Evolutionary conservation across 2,329 filamentous ascomycete genomes (phyloP), one percentile per base, ranked within the genome.

Genomic region (Sphaerostilbella broomeana): DNA sequence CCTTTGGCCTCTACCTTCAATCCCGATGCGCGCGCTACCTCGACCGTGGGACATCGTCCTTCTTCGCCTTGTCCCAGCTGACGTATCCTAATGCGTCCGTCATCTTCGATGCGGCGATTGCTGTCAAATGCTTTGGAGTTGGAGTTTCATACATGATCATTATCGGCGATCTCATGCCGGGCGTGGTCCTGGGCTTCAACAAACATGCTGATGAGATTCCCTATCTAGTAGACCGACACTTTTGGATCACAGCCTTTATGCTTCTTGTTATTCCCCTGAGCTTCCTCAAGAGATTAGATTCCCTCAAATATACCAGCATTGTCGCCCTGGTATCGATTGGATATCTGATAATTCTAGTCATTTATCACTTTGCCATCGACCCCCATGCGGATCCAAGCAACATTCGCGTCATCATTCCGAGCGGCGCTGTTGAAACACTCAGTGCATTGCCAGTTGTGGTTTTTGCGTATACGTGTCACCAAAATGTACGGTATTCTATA

Each of bases 241-340:
- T 98, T 60, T 98, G 92, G 92, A 85, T 98, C 46, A 97, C 92
- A 2, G 89, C 81, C 2, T 98, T 98, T 58, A 95, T 98, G 88
- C 75, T 95, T 47, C 75, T 94, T 46, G 86, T 98, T 50, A 97
- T 98, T 48, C 92, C 92, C 4, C 70, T 98, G 42, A 94, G 88
- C 39, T 98, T 97, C 55, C 69, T 98, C 25, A 81, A 88, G 47
- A 80, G 88, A 24, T 72, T 98, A 27, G 92, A 98, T 62, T 97
- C 90, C 25, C 73, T 98, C 54, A 97, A 97, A 65, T 98, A 98
- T 59, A 98, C 92, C 3, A 95, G 89, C 52, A 71, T 98, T 33
- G 73, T 95, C 42, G 92, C 92, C 4, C 70, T 98, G 48, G 75
- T 94, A 9, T 94, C 90, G 2, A 98, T 98, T 56, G 86, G 86